These are phyloP conservation scores for Trichomonascus vanleenenianus DNA, from an alignment of 805 yeast species.

Conservation along the genomic window DNA sequence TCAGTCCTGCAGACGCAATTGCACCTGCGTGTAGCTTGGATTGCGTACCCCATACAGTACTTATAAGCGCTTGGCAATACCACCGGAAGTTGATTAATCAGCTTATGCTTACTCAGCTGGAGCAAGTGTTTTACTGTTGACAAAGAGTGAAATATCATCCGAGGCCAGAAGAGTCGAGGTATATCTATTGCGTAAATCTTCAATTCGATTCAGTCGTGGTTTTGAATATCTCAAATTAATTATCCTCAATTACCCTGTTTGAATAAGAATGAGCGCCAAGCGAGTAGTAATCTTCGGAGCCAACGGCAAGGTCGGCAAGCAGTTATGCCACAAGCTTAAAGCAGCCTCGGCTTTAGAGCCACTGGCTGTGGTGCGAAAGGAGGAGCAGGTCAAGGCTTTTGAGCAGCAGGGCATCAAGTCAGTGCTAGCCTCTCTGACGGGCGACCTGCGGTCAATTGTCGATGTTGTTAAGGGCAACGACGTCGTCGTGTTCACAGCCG, in stretches of 20 bases:
- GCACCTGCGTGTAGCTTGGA: no score
- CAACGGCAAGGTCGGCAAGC: conserved; percentile 52
- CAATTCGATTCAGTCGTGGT: no score
- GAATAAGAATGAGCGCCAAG: background rate
- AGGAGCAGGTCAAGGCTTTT: conserved; percentile 38
- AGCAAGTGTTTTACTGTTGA: no score
- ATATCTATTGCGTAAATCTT: no score
- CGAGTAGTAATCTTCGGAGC: conserved; percentile 50
- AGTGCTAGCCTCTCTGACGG: conserved; percentile 16
- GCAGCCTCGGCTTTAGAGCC: conserved; percentile 31
- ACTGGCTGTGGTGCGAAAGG: conserved; percentile 38
- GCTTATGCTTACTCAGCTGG: background rate
- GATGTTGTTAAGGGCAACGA: conserved; percentile 39
- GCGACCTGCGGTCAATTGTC: conserved; percentile 30
- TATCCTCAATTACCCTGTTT: no score
- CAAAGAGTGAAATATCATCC: no score
- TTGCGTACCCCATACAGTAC: no score
- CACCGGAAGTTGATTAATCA: background rate
- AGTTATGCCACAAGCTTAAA: conserved; percentile 32
- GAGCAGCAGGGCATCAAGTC: conserved; percentile 32
- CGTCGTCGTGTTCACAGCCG: conserved; percentile 55
- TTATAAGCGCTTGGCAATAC: no score
- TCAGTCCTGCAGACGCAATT: no score
- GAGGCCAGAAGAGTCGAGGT: no score
- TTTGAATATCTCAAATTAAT: no score